phyloP scores from a whole-genome alignment of 2,329 filamentous ascomycete genomes.

The Epichloe sp. region DNA sequence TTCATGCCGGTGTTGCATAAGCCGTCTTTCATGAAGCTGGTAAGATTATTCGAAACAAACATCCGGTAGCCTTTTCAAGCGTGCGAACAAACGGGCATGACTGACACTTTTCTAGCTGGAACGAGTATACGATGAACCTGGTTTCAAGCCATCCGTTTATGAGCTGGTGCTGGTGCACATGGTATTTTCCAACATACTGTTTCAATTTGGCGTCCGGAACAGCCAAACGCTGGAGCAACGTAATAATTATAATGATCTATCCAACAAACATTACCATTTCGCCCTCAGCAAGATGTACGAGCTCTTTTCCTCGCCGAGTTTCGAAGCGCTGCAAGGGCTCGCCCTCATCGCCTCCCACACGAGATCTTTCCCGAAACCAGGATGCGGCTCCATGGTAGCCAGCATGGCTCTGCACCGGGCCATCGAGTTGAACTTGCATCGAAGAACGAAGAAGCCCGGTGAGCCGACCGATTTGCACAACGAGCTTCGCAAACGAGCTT shows the following conservation, averaged over 20 bases:
- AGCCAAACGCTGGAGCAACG: constrained; percentile 40
- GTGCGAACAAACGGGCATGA: not conserved
- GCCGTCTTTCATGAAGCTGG: constrained; percentile 55
- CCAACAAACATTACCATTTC: constrained; percentile 70
- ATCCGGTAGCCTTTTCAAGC: not conserved
- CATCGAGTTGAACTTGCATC: constrained; percentile 63
- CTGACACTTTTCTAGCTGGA: constrained; percentile 30
- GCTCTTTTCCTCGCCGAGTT: constrained; percentile 44
- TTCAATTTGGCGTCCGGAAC: constrained; percentile 64
- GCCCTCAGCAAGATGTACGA: constrained; percentile 56
- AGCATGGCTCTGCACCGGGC: constrained; percentile 53
- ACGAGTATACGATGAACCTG: constrained; percentile 56
- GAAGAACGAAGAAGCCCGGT: constrained; percentile 42
- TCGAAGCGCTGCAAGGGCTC: constrained; percentile 60
- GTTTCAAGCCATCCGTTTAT: constrained; percentile 46
- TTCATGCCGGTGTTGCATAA: constrained; percentile 70
- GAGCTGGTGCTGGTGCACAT: constrained; percentile 64
- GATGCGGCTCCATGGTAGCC: constrained; percentile 56
- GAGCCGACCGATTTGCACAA: constrained; percentile 46
- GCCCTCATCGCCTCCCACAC: constrained; percentile 59
- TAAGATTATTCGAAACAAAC: constrained; percentile 24
- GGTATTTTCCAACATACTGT: constrained; percentile 66
- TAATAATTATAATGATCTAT: constrained; percentile 45
- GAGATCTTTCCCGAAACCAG: constrained; percentile 67
- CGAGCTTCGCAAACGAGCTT: constrained; percentile 65